phyloP scores from a whole-genome alignment of 2,329 filamentous ascomycete species.

The Emergomyces africanus region DNA sequence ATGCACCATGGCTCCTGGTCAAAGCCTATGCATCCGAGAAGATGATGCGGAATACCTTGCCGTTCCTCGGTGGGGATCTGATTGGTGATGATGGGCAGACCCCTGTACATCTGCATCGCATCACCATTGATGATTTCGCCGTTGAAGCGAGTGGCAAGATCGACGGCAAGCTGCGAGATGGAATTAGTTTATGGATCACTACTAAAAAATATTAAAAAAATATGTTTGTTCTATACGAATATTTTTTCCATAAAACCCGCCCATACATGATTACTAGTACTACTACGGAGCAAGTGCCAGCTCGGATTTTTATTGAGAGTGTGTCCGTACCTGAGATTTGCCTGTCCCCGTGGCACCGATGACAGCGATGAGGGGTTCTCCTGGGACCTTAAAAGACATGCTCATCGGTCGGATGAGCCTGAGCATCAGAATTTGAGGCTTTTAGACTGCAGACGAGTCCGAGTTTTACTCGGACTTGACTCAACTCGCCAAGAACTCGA shows the following conservation, averaged over 20 bases:
- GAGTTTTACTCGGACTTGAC: too few relatives aligned
- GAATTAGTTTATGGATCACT: not conserved
- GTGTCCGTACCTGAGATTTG: constrained; percentile 74
- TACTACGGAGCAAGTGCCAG: not conserved
- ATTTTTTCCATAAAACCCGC: not conserved
- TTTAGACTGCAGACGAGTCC: too few relatives aligned
- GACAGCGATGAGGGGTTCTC: constrained; percentile 59
- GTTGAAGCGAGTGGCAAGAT: constrained; percentile 68
- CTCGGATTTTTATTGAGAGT: constrained; percentile 11
- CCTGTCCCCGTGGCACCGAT: constrained; percentile 87
- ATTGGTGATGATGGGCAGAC: constrained; percentile 89
- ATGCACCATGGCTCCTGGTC: constrained; percentile 75
- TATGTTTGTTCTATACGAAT: not conserved
- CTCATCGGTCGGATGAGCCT: constrained; percentile 1
- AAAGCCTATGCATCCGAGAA: constrained; percentile 66
- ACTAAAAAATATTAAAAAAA: not conserved
- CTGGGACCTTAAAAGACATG: constrained; percentile 14
- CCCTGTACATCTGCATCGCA: constrained; percentile 94
- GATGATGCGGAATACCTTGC: constrained; percentile 71
- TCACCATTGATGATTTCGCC: constrained; percentile 96
- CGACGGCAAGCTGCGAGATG: constrained; percentile 62
- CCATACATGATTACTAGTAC: too few relatives aligned
- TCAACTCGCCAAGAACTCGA: too few relatives aligned
- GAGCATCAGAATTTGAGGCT: constrained; percentile 1
- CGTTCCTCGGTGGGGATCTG: constrained; percentile 68